Evolutionary conservation across 148 eudicot genomes (phyloP).

Genomic region (Pharnaceum exiguum): DNA sequence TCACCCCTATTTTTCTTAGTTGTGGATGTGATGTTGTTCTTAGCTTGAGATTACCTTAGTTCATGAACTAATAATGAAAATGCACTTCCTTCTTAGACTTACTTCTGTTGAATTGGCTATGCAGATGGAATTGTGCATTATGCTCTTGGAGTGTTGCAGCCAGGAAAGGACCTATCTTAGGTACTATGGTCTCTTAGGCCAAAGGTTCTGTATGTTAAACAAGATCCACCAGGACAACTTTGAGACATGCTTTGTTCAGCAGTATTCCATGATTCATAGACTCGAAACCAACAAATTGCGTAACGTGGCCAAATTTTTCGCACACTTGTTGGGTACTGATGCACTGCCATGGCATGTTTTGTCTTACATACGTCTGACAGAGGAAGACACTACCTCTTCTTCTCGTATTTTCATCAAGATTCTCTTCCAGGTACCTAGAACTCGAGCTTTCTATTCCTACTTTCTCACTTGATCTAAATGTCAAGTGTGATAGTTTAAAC

Average conservation of each 20-base stretch:
- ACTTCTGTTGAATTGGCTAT: conserved; percentile 13
- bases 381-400: conserved; percentile 91
- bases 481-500: too few species aligned
- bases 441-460: neutral
- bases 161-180: conserved; percentile 94
- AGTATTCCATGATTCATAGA: conserved; percentile 92
- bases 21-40: too few species aligned
- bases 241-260: conserved; percentile 81
- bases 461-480: neutral
- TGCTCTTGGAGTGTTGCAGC: conserved; percentile 96
- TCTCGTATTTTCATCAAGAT: conserved; percentile 94
- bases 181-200: conserved; percentile 88
- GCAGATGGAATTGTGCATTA: conserved; percentile 93
- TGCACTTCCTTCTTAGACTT: neutral
- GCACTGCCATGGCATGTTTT: conserved; percentile 91
- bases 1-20: too few species aligned
- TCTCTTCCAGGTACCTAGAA: conserved; percentile 86
- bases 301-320: conserved; percentile 91
- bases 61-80: neutral
- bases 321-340: conserved; percentile 80
- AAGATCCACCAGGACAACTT: conserved; percentile 84
- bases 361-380: conserved; percentile 78
- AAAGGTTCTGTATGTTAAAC: conserved; percentile 84
- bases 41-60: too few species aligned
- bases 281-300: conserved; percentile 87